Percentiles rank a stretch among this genome's conserved stretches.
Conservation (phyloP, 108 stramenopile species). For the Conticribra weissflogii region DNA sequence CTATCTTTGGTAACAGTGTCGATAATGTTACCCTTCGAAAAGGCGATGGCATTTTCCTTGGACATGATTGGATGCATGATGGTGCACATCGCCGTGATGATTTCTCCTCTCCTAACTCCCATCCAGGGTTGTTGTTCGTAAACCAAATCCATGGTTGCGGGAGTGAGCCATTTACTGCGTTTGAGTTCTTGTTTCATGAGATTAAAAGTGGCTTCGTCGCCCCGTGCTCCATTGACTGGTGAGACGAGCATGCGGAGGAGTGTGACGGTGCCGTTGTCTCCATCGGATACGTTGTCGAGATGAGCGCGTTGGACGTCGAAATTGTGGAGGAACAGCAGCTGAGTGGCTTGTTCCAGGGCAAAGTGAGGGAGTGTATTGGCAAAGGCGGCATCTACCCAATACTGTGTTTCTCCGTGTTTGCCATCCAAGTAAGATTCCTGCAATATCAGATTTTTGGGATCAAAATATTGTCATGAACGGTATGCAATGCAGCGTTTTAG, state of each 20-base stretch:
- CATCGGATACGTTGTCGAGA: slow-evolving; percentile 90
- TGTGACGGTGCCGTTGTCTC: slow-evolving; percentile 91
- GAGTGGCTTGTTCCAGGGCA: slow-evolving; percentile 84
- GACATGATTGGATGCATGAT: slow-evolving; percentile 92
- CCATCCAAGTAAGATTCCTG: slow-evolving; percentile 51
- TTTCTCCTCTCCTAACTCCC: slow-evolving; percentile 82
- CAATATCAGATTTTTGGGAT: no score
- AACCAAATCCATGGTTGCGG: slow-evolving; percentile 85
- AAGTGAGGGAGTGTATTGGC: slow-evolving; percentile 90
- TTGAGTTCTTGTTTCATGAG: slow-evolving; percentile 73
- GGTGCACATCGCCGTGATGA: slow-evolving; percentile 88
- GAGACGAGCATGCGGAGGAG: slow-evolving; percentile 85
- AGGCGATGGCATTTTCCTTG: slow-evolving; percentile 80
- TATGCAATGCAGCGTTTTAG: no score
- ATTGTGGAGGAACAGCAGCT: slow-evolving; percentile 78
- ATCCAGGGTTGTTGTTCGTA: slow-evolving; percentile 81
- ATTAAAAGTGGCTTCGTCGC: slow-evolving; percentile 59
- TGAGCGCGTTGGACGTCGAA: slow-evolving; percentile 92
- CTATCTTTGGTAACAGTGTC: slow-evolving; percentile 56
- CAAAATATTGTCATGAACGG: no score
- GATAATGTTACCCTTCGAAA: slow-evolving; percentile 85
- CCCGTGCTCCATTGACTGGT: slow-evolving; percentile 42
- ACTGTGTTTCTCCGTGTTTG: slow-evolving; percentile 52
- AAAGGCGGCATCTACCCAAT: slow-evolving; percentile 93
- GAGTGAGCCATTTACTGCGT: slow-evolving; percentile 92